Base-by-base conservation (phyloP, 495 filamentous ascomycete genomes). In the Peziza echinospora region DNA sequence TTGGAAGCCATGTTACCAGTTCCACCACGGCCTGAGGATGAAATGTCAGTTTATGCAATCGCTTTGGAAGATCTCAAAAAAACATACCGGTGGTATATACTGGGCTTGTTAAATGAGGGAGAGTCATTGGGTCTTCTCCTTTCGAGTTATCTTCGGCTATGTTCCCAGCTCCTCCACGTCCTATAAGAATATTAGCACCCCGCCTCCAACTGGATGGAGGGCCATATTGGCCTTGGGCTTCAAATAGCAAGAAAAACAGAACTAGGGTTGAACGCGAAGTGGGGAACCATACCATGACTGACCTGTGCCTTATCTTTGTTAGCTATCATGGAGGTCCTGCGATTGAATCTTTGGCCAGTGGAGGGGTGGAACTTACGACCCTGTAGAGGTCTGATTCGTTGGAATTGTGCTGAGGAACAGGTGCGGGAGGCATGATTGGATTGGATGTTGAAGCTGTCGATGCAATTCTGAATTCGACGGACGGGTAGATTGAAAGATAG, bases 71-170 rank as follows among this genome's bases (percentile, higher is more conserved):
- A n/a, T 57, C 51, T 58, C 49, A n/a, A 34, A 51, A 22, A 8
- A 13, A 25, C 26, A 25, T 75, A 26, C 77, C 86, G 17, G 86
- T 94, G 5, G 86, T 92, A 56, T 83, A 86, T 49, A 83, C 64
- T 13, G 80, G 66, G 19, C 70, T 70, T 64, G 92, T 93, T 58
- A 94, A 74, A 39, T 74, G 80, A 0, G 86, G 86, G 3, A 85
- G 92, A 52, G 76, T 64, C 46, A 92, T 70, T 53, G 83, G 80
- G 16, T 66, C 56, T 47, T 75, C 65, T 25, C 62, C 58, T 9
- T 68, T 55, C 30, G 64, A 62, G 50, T 66, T 66, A 52, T 72
- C 62, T 46, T 68, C 64, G 55, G 69, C 70, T 51, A 87, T 82
- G 66, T 92, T 92, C 52, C 84, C 84, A 67, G 66, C 64, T 56